Evolutionary conservation across 306 rosid genomes (phyloP), one percentile per base, ranked within the genome.

Genomic region (Dryas octopetala): DNA sequence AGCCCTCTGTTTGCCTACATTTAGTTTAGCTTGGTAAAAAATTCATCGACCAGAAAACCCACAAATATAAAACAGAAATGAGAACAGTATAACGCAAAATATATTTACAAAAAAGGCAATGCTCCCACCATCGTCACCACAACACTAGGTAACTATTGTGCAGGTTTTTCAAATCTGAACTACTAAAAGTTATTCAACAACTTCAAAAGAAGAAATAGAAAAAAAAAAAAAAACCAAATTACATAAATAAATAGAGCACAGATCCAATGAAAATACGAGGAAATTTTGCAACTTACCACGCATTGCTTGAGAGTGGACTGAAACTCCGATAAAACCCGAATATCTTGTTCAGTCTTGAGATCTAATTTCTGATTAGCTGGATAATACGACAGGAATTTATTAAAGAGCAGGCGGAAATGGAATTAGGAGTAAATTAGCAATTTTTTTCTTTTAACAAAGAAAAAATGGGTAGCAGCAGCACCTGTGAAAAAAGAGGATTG

Each of bases 1-100:
- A 95, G 90, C 78, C 99, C 99, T 81, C 96, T 89, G 76, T 90
- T 92, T 68, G 90, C 96, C 99, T 95, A 82, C 81, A 85, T 66
- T 68, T 70, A 82, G 28, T 74, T 69, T 80, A 55, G 16, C 75
- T 74, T 41, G 68, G 76, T 70, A 76, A 67, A 64, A 16, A 70
- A 74, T 51, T 48, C 17, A 70, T 14, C 5, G 5, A 32, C 26
- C 26, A 44, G 38, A 40, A 53, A 73, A 38, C 9, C 19, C 66
- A 60, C n/a, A 45, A 9, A 15, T 3, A 14, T 17, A 52, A 47
- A 32, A 46, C 28, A 46, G 13, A 3, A 38, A 45, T 62, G 44
- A 38, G 38, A 32, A 32, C 38, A 32, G 38, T 32, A 32, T 32
- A 32, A 32, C 38, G 38, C 2, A 32, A 32, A 32, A 32, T 32